phyloP scores from a whole-genome alignment of 495 filamentous ascomycete genomes.

The Penicillium macrosclerotiorum region DNA sequence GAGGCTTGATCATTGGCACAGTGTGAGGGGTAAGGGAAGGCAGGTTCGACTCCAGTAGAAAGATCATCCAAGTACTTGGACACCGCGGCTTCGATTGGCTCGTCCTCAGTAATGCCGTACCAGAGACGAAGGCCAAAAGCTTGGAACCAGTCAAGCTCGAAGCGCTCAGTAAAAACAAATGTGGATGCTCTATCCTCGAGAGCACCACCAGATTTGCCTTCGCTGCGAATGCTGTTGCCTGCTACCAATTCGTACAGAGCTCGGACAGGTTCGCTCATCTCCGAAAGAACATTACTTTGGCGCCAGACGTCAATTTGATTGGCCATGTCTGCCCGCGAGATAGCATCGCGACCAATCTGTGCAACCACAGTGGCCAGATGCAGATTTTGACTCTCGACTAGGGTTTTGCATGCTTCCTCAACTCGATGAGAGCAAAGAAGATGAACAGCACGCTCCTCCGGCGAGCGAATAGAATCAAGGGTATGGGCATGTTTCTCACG shows the following conservation, averaged over 20 bases:
- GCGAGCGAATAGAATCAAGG: slow-evolving; percentile 49
- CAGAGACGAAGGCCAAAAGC: slow-evolving; percentile 87
- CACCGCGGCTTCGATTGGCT: slow-evolving; percentile 68
- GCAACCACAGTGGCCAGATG: slow-evolving; percentile 81
- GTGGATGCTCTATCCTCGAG: slow-evolving; percentile 72
- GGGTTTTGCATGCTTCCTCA: slow-evolving; percentile 72
- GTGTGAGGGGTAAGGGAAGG: slow-evolving; percentile 60
- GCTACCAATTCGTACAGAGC: slow-evolving; percentile 86
- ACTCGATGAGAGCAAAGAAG: slow-evolving; percentile 74
- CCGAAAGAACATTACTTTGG: slow-evolving; percentile 72
- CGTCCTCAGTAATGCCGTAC: slow-evolving; percentile 69
- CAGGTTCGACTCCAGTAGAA: slow-evolving; percentile 56
- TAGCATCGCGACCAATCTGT: slow-evolving; percentile 68
- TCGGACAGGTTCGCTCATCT: slow-evolving; percentile 81
- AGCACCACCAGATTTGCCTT: slow-evolving; percentile 62
- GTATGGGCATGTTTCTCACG: slow-evolving; percentile 45
- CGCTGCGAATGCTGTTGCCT: slow-evolving; percentile 77
- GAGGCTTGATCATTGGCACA: slow-evolving; percentile 54
- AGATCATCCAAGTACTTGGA: slow-evolving; percentile 67
- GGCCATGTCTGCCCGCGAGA: slow-evolving; percentile 63
- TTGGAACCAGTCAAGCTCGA: slow-evolving; percentile 87
- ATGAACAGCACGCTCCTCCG: slow-evolving; percentile 82
- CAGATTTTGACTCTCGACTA: slow-evolving; percentile 70
- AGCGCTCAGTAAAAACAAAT: slow-evolving; percentile 76
- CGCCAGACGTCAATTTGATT: slow-evolving; percentile 83